Evolutionary conservation across 495 filamentous ascomycete genomes (phyloP), one percentile per base, ranked within the genome.

Genomic region (Corynascus novoguineensis): DNA sequence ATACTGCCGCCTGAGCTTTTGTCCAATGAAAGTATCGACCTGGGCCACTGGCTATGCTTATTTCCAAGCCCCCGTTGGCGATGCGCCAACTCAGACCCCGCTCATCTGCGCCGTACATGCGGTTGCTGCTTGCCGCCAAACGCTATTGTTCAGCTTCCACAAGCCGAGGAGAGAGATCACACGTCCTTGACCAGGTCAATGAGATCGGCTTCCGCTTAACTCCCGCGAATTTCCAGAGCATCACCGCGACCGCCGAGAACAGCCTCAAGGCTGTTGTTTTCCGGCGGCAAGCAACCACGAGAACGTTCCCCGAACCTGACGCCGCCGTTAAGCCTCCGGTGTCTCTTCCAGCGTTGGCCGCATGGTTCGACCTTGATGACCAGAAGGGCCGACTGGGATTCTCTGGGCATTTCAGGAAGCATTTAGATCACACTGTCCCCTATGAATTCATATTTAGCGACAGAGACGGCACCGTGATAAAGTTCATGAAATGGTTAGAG

Each of bases 301-400:
- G 12, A 9, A 24, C 21, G 2, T 9, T 15, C 7, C 11, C n/a
- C 21, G 45, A n/a, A 27, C 11, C 9, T 5, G 17, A n/a, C 24
- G 24, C 6, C 24, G 1, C 5, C 9, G 24, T 12, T 21, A 35
- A 28, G 0, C 15, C 25, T 2, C 15, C 50, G 9, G 14, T 53
- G 19, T 29, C 1, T 22, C 34, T 55, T 25, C 58, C 58, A 15
- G 58, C 58, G 19, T 22, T 60, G 38, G 19, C 12, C 11, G 50
- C 49, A 28, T 60, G 58, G 58, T 60, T 60, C 21, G 19, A 8
- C 7, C 10, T 4, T 21, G 14, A 45, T 1, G 19, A 6, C 19
- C 32, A 17, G 17, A 6, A 14, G 24, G 28, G 42, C 10, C 24
- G 32, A n/a, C 25, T 8, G 2, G 7, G 4, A 38, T 19, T 50